Base-by-base conservation (phyloP, 2,329 filamentous ascomycete genomes). In the Sclerotinia nivalis region DNA sequence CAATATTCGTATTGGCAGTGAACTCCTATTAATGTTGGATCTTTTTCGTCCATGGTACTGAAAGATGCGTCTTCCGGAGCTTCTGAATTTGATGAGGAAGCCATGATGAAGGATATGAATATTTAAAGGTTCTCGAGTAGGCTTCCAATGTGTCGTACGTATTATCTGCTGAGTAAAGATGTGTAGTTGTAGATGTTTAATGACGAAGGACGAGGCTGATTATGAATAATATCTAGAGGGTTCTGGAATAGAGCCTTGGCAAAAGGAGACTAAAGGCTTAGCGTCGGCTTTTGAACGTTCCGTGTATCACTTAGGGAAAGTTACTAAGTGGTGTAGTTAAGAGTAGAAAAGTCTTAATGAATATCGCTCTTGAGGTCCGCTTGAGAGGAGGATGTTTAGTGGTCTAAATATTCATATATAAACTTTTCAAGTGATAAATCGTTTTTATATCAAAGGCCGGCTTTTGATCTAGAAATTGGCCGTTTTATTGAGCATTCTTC, bases 1-100 rank as follows among this genome's bases (percentile, higher is more conserved):
- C 96, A 99, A 84, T 93, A 96, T 74, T 91, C 84, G 81, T 92
- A 90, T 80, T 97, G 89, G 86, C 96, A 99, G 84, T 97, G 94
- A 72, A 88, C 88, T 80, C 96, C 96, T 75, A 98, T 91, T 34
- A 94, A 87, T 76, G 92, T 90, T 61, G 94, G 90, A 81, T 97
- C 94, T 79, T 85, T 86, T 77, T 88, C 86, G 77, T 91, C 85
- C 90, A 94, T 94, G 72, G 86, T 86, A 79, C 89, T 86, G 83
- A 89, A 93, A 79, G 84, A 90, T 61, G 84, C 85, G 73, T 84
- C 82, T 68, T 81, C 79, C 70, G 81, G 69, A 58, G 81, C 74
- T 58, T 76, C 72, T 58, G 75, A 72, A 12, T 64, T 70, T 47
- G 82, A 82, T 75, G 85, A 82, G 72, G 86, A 85, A 47, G 86